Evolutionary conservation across 768 basidiomycete species (phyloP).

Genomic region (Coprinellus aureogranulatus): DNA sequence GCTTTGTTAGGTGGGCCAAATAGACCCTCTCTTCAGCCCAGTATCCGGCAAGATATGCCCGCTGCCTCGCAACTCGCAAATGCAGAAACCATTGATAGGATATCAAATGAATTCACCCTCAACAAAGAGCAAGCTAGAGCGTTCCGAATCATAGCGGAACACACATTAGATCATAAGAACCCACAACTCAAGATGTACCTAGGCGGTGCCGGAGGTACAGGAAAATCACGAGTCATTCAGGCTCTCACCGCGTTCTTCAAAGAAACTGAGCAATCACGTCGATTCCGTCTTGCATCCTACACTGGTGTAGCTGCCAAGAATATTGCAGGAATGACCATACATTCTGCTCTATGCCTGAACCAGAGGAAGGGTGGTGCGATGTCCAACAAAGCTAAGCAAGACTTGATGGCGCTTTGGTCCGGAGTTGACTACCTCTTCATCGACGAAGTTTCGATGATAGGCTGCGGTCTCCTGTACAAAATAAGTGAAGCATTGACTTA

Average conservation of each 20-base stretch:
- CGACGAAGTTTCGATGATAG: conserved; percentile 7
- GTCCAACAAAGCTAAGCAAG: neutral
- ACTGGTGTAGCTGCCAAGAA: neutral
- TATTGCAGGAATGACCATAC: neutral
- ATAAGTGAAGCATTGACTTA: conserved; percentile 5
- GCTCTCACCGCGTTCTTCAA: neutral
- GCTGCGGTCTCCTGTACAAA: neutral
- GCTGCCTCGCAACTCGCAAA: no score
- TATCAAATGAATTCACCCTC: conserved; percentile 25
- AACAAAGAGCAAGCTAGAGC: conserved; percentile 16
- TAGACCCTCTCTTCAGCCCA: no score
- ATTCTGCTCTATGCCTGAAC: neutral
- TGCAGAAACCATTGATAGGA: no score
- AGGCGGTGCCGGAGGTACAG: neutral
- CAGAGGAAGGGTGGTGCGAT: neutral
- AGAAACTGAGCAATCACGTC: no score
- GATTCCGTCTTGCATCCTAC: neutral
- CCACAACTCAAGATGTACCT: conserved; percentile 15
- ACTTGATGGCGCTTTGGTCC: neutral
- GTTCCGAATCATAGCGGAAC: conserved; percentile 23
- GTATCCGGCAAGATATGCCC: no score
- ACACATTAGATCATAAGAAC: conserved; percentile 15
- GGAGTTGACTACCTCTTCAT: neutral
- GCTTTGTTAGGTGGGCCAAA: no score
- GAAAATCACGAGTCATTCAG: neutral